These are phyloP conservation scores for Aspergillus sojae DNA, from an alignment of 2,329 filamentous ascomycete species.

Conservation along the genomic window DNA sequence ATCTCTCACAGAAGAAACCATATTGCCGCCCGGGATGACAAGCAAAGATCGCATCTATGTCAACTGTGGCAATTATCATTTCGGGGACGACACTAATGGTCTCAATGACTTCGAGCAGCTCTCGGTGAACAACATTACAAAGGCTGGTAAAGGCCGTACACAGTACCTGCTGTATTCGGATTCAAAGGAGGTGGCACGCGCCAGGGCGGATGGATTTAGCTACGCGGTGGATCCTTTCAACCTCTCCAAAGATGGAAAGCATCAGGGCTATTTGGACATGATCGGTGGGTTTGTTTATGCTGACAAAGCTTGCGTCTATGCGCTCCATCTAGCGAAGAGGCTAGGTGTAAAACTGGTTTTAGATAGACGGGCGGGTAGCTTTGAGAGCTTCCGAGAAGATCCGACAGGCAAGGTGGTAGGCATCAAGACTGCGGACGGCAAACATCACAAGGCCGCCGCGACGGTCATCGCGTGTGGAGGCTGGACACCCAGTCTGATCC, in stretches of 20 bases:
- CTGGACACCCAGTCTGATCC: constrained; percentile 49
- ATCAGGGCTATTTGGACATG: constrained; percentile 49
- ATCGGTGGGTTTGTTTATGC: constrained; percentile 51
- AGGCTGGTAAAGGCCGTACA: constrained; percentile 35
- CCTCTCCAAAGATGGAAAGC: constrained; percentile 19
- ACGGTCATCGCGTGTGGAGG: constrained; percentile 48
- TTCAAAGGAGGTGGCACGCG: constrained; percentile 28
- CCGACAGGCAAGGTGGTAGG: constrained; percentile 32
- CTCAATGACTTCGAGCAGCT: constrained; percentile 38
- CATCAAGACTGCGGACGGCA: constrained; percentile 43
- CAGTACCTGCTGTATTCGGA: constrained; percentile 39
- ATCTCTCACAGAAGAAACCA: constrained; percentile 21
- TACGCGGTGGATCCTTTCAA: constrained; percentile 45
- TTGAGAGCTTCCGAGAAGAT: constrained; percentile 8
- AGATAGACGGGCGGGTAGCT: constrained; percentile 25
- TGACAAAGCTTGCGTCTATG: constrained; percentile 51
- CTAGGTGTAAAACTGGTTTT: constrained; percentile 50
- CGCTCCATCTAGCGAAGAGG: constrained; percentile 45
- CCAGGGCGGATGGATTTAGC: constrained; percentile 30
- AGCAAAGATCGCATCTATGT: constrained; percentile 41
- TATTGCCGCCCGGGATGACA: constrained; percentile 42
- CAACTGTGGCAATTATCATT: constrained; percentile 39
- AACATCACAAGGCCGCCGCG: constrained; percentile 34
- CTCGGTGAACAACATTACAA: constrained; percentile 41
- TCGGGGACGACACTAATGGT: constrained; percentile 9